Base-by-base conservation (phyloP, 129 eudicot genomes). In the Flaveria bidentis region DNA sequence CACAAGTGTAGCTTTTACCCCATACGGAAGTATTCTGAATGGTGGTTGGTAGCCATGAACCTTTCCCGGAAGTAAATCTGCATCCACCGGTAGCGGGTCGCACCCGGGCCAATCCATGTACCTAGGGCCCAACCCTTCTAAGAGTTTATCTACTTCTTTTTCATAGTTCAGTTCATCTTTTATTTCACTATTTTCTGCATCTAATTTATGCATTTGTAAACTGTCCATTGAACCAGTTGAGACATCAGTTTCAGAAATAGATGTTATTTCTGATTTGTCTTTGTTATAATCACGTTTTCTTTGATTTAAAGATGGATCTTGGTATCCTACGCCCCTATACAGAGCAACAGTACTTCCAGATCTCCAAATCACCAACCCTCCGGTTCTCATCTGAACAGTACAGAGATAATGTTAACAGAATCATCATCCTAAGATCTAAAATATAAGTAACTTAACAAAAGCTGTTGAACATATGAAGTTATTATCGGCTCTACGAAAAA, bases 51-150 rank as follows among this genome's bases (percentile, higher is more conserved):
- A 94, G 11, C 90, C 96, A 42, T 91, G 82, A 46, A 94, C 69
- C 2, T 74, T 76, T 20, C 87, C 89, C 0, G 96, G 96, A 41
- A 94, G 93, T 80, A 91, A 84, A 88, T 94, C 98, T 20, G 98
- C 98, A 88, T 94, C 98, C 47, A 94, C 92, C 1, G 98, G 98
- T 81, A 94, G 73, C 10, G 98, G 98, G 64, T 86, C 90, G 28
- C 69, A 82, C 42, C 98, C 93, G 0, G 98, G 96, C 98, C 98
- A 94, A 85, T 94, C 98, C 44, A 64, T 77, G 52, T 94, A 91
- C 64, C 98, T 79, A 1, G 93, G 98, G 65, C 98, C 98, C 80
- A 94, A 86, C 44, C 89, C 84, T 45, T 86, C 85, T 81, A 94
- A 83, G 55, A 94, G 87, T 76, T 87, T 79, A 16, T 94, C 97